Evolutionary conservation across 495 filamentous ascomycete species (phyloP).

Genomic region (Aspergillus avenaceus): DNA sequence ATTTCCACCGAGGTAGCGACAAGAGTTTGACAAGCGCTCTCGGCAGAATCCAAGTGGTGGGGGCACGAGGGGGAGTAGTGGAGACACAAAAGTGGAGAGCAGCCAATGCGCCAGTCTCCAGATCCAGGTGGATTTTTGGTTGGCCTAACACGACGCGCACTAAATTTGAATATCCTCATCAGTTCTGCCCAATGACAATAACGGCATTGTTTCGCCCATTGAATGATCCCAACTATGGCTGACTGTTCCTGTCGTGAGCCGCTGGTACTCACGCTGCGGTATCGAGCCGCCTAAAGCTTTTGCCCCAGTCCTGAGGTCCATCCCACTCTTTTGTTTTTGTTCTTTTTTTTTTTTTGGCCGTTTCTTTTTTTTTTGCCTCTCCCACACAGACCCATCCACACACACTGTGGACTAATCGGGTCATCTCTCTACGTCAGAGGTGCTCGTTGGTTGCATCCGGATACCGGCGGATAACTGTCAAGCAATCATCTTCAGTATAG

Average conservation of each 20-base stretch:
- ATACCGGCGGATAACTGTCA: not conserved
- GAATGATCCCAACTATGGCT: not conserved
- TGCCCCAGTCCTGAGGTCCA: not conserved
- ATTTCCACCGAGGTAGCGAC: not conserved
- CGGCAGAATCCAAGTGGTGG: not conserved
- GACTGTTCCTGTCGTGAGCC: not conserved
- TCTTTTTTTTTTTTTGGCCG: too few species aligned
- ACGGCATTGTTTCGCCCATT: not conserved
- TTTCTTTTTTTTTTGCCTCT: not conserved
- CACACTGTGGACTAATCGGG: not conserved
- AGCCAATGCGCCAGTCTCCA: not conserved
- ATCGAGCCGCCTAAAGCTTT: not conserved
- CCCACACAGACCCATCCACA: not conserved
- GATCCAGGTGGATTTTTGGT: not conserved
- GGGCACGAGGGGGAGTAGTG: not conserved
- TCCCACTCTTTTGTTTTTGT: too few species aligned
- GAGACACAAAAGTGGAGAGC: not conserved
- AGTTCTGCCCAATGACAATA: not conserved
- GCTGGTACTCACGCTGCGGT: not conserved
- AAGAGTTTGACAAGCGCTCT: constrained; percentile 3
- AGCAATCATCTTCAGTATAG: not conserved
- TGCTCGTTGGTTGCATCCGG: not conserved
- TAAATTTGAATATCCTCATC: not conserved
- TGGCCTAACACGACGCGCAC: not conserved
- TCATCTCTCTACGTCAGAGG: not conserved